Conservation (phyloP, 2,329 filamentous ascomycete genomes). For the Venturia carpophila region DNA sequence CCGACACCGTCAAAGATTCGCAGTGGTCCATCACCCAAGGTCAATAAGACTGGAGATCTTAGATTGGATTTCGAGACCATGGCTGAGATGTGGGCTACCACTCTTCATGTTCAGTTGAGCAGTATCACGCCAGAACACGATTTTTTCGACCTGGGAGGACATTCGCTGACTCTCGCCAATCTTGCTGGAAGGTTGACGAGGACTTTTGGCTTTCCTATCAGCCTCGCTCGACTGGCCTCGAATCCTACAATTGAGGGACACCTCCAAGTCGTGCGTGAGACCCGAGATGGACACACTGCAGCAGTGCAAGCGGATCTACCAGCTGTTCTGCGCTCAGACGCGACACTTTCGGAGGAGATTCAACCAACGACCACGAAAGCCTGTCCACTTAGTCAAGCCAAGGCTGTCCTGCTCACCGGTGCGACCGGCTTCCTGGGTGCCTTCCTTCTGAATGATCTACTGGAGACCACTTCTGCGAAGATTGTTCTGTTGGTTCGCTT, state of each 20-base stretch:
- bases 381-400: slow-evolving; percentile 54
- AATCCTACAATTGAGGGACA: slow-evolving; percentile 66
- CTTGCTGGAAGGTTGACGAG: slow-evolving; percentile 62
- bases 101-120: slow-evolving; percentile 55
- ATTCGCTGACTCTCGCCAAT: slow-evolving; percentile 70
- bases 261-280: slow-evolving; percentile 59
- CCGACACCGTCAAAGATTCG: slow-evolving; percentile 37
- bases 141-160: slow-evolving; percentile 75
- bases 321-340: slow-evolving; percentile 59
- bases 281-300: slow-evolving; percentile 64
- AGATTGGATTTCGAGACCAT: slow-evolving; percentile 61
- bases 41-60: slow-evolving; percentile 43
- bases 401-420: slow-evolving; percentile 65
- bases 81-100: slow-evolving; percentile 62
- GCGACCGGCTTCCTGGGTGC: slow-evolving; percentile 70
- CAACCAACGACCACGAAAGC: slow-evolving; percentile 47
- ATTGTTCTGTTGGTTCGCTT: slow-evolving; percentile 70
- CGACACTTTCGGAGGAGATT: slow-evolving; percentile 62
- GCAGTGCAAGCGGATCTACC: slow-evolving; percentile 70
- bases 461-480: slow-evolving; percentile 60
- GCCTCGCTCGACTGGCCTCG: slow-evolving; percentile 62
- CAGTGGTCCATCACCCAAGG: slow-evolving; percentile 38
- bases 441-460: slow-evolving; percentile 61
- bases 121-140: slow-evolving; percentile 61
- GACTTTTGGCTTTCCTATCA: slow-evolving; percentile 64